These are phyloP conservation scores for Saturnispora gosingensis DNA, from an alignment of 805 yeast genomes.

Conservation along the genomic window DNA sequence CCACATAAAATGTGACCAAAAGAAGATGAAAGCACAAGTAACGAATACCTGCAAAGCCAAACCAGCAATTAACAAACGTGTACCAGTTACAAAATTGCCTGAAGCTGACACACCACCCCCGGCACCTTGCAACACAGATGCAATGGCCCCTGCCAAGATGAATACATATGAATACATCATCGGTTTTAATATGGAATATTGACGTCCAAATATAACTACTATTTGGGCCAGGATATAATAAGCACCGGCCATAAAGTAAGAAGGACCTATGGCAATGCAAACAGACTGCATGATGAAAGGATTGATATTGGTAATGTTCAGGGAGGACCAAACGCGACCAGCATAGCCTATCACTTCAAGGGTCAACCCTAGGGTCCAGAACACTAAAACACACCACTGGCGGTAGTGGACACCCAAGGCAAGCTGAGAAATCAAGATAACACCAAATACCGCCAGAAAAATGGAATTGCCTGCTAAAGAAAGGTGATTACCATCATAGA, in stretches of 20 bases:
- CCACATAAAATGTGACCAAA: neutral
- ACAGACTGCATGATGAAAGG: conserved; percentile 51
- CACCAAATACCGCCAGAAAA: neutral
- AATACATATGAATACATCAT: conserved; percentile 50
- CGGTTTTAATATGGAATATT: conserved; percentile 41
- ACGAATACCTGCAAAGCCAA: neutral
- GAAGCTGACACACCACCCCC: neutral
- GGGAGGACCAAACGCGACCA: conserved; percentile 40
- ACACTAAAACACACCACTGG: neutral
- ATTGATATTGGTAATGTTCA: conserved; percentile 21
- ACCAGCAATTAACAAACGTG: neutral
- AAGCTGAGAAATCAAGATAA: neutral
- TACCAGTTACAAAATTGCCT: neutral
- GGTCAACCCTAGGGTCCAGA: neutral
- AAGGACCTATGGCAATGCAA: conserved; percentile 62
- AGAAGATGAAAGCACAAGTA: neutral
- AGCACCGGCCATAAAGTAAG: conserved; percentile 67
- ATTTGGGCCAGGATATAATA: conserved; percentile 57
- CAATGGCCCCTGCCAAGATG: conserved; percentile 48
- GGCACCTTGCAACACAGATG: conserved; percentile 17
- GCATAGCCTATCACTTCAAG: conserved; percentile 41
- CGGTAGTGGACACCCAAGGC: neutral
- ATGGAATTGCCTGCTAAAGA: neutral
- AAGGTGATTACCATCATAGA: neutral
- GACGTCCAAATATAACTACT: conserved; percentile 45